phyloP scores from a whole-genome alignment of 2,329 filamentous ascomycete genomes.

The Fusarium albidum region DNA sequence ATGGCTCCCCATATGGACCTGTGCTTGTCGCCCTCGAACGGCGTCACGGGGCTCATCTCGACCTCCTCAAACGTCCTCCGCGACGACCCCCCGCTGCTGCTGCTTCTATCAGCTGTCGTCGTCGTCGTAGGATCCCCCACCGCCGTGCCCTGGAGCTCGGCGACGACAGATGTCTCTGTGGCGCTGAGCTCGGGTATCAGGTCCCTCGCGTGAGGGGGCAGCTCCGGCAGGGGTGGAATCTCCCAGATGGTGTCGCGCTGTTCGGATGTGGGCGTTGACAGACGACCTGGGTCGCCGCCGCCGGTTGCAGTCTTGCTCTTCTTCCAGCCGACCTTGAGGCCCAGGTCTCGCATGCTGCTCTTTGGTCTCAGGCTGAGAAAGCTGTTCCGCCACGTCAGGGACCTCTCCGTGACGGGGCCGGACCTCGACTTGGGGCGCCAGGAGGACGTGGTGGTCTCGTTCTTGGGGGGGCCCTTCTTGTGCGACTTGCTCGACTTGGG shows the following conservation, averaged over 20 bases:
- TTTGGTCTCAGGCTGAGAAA: conserved; percentile 30
- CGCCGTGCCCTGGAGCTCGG: neutral
- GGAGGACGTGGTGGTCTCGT: neutral
- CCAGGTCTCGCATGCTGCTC: conserved; percentile 38
- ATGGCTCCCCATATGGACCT: conserved; percentile 8
- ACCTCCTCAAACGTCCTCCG: neutral
- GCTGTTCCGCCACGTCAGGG: conserved; percentile 30
- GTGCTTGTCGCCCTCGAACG: conserved; percentile 3
- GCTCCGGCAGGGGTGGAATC: neutral
- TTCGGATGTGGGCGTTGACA: neutral
- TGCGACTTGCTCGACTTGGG: conserved; percentile 21
- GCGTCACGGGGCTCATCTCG: conserved; percentile 21
- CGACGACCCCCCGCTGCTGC: conserved; percentile 30
- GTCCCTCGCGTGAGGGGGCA: neutral
- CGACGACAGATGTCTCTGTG: too few species aligned
- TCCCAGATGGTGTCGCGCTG: neutral
- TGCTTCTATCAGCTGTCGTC: conserved; percentile 20
- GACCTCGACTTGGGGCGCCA: conserved; percentile 12
- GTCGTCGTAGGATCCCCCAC: neutral
- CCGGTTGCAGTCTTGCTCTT: conserved; percentile 37
- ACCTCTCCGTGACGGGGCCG: neutral
- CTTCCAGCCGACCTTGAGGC: conserved; percentile 41
- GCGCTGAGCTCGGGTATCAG: neutral
- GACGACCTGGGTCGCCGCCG: neutral
- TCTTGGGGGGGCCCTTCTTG: conserved; percentile 3